Evolutionary conservation across 768 basidiomycete species (phyloP).

Genomic region (Cystofilobasidium capitatum): DNA sequence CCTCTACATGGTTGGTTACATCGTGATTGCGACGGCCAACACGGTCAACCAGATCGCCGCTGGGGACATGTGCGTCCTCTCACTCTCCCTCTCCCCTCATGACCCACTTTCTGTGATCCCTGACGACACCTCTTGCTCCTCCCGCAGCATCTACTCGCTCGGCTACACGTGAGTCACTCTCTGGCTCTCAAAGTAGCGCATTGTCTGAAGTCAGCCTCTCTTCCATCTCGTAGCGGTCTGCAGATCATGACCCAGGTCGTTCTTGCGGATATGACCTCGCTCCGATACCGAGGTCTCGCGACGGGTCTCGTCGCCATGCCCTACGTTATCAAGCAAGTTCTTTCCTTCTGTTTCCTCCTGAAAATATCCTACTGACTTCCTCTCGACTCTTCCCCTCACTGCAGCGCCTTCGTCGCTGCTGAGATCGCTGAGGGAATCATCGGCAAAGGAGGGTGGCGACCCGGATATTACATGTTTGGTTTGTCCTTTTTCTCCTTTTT

Average conservation of each 20-base stretch:
- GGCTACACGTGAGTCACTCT: too few relatives aligned
- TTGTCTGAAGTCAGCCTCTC: too few relatives aligned
- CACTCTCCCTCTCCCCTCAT: conserved; percentile 30
- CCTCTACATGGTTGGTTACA: conserved; percentile 50
- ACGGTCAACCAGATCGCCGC: conserved; percentile 35
- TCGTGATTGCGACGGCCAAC: conserved; percentile 33
- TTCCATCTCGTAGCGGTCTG: too few relatives aligned
- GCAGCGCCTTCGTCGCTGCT: conserved; percentile 40
- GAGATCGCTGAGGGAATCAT: conserved; percentile 39
- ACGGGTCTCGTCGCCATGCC: conserved; percentile 12
- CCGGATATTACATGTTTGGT: too few relatives aligned
- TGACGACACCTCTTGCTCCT: too few relatives aligned
- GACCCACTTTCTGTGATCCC: too few relatives aligned
- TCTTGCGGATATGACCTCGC: conserved; percentile 42
- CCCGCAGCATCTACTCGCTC: conserved; percentile 48
- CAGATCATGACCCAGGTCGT: conserved; percentile 31
- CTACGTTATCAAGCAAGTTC: conserved; percentile 28
- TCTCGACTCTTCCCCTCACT: neutral
- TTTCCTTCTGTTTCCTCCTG: conserved; percentile 24
- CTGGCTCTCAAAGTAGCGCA: too few relatives aligned
- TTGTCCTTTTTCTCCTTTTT: too few relatives aligned
- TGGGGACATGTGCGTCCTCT: conserved; percentile 39
- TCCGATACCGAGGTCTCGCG: conserved; percentile 40
- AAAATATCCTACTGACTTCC: conserved; percentile 35
- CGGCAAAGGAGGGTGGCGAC: conserved; percentile 34